Evolutionary conservation across 345 rosid species (phyloP), one percentile per base, ranked within the genome.

Genomic region (Populus ilicifolia): DNA sequence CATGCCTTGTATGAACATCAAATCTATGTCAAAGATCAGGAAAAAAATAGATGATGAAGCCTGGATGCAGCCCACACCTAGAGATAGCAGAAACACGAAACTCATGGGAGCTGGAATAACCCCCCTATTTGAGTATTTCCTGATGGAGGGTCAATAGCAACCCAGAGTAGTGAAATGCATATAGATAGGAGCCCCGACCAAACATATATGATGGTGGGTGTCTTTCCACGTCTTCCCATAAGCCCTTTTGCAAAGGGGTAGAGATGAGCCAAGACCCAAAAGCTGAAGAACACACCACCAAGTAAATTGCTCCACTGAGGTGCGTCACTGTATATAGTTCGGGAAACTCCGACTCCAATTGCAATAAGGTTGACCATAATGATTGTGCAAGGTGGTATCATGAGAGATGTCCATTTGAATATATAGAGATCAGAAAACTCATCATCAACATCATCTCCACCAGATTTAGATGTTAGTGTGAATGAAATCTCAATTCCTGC

Each of bases 221-320:
- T 88, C 76, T 66, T 91, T 52, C 96, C 94, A 46, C 90, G 75
- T 80, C 89, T 85, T 52, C 97, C 98, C 97, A 91, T 89, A 1
- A 92, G 84, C 27, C 97, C 98, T 86, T 89, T 94, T 0, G 89
- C 91, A 48, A 94, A 94, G 0, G 98, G 98, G 81, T 87, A 94
- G 35, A 94, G 85, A 80, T 94, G 96, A 73, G 88, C 82, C 87
- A 91, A 73, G 21, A 94, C 98, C 97, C 97, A 94, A 81, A 85
- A 76, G 67, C 96, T 93, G 77, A 94, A 92, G 85, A 94, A 89
- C 16, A 86, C 87, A 0, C 97, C 96, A n/a, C 97, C 97, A 1
- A 91, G 4, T 41, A 94, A 77, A 8, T 86, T 83, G 73, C 91
- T 89, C 97, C 97, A 92, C 65, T 86, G 70, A 0, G 93, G 93